phyloP scores from a whole-genome alignment of 2,329 filamentous ascomycete species.

The Huntiella savannae region DNA sequence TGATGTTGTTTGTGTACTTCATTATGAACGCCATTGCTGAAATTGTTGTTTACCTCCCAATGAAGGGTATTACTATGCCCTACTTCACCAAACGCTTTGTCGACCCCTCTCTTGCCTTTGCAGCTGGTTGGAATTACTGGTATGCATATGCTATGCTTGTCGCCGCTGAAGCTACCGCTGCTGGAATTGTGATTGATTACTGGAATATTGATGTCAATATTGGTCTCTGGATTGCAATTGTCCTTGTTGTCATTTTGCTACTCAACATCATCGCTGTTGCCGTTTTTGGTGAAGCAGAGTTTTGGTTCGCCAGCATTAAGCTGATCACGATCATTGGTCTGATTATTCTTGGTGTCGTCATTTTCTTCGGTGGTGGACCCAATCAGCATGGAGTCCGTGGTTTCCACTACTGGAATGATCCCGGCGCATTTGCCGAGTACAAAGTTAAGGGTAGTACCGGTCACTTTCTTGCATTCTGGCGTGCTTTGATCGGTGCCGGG shows the following conservation, averaged over 20 bases:
- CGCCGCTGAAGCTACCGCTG: conserved; percentile 38
- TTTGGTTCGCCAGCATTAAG: conserved; percentile 42
- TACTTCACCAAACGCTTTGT: conserved; percentile 37
- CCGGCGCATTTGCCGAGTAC: conserved; percentile 29
- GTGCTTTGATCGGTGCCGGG: conserved; percentile 34
- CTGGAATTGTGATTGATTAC: conserved; percentile 39
- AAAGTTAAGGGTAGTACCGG: conserved; percentile 27
- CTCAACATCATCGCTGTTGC: conserved; percentile 38
- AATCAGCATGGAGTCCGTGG: conserved; percentile 28
- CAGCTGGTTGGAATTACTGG: conserved; percentile 42
- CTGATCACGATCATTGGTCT: conserved; percentile 38
- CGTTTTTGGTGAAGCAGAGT: conserved; percentile 42
- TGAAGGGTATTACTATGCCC: conserved; percentile 36
- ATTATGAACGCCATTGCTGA: conserved; percentile 37
- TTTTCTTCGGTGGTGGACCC: conserved; percentile 37
- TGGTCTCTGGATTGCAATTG: conserved; percentile 40
- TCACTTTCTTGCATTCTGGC: conserved; percentile 39
- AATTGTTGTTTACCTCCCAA: conserved; percentile 34
- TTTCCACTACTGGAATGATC: conserved; percentile 22
- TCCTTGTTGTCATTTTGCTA: conserved; percentile 31
- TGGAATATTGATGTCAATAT: conserved; percentile 34
- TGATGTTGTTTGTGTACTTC: conserved; percentile 34
- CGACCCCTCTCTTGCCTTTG: conserved; percentile 36
- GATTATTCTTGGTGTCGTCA: conserved; percentile 34
- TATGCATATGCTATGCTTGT: conserved; percentile 41